Evolutionary conservation across 139 green algal species (phyloP), one percentile per base, ranked within the genome.

Genomic region (Picochlorum costavermella): DNA sequence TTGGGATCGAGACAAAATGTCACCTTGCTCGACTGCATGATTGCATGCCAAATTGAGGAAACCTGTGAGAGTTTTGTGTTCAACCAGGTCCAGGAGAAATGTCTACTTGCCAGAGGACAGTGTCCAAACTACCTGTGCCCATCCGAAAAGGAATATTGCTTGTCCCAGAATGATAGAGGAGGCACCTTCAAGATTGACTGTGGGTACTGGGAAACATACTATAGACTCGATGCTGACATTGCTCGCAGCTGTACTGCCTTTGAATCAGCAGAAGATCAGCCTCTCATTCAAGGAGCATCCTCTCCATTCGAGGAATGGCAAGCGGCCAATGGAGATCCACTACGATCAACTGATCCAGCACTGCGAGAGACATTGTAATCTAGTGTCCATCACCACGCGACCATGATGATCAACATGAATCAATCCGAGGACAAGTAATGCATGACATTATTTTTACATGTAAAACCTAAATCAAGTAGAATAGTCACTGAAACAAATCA

Each of bases 171-270:
- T 50, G 60, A 69, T 50, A 64, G 71, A 60, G 65, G 56, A 29
- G 30, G 59, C 23, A 33, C 26, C 20, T 60, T 70, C 57, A 33
- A 50, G 12, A 71, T 74, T 63, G 55, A 50, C 50, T 81, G 75
- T 67, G 77, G 77, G 28, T 48, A 45, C 53, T 84, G 75, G 77
- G 20, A 63, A 30, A 76, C 74, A 9, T 84, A 76, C 62, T 83
- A 72, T 60, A 65, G 71, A 16, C 58, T 77, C 33, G 71, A 77
- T 60, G 73, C 12, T 43, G 26, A 43, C 57, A 23, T 40, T 28
- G 30, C 13, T 17, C 13, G 23, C 11, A 55, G 14, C 60, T 66
- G 60, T 45, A 36, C 16, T 43, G 60, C 12, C 1, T 66, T 45
- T 14, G 60, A 55, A 43, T 10, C 60, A 23, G 25, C 25, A 8